Evolutionary conservation across 148 eudicot genomes (phyloP).

Genomic region (Vaccinium macrocarpon): DNA sequence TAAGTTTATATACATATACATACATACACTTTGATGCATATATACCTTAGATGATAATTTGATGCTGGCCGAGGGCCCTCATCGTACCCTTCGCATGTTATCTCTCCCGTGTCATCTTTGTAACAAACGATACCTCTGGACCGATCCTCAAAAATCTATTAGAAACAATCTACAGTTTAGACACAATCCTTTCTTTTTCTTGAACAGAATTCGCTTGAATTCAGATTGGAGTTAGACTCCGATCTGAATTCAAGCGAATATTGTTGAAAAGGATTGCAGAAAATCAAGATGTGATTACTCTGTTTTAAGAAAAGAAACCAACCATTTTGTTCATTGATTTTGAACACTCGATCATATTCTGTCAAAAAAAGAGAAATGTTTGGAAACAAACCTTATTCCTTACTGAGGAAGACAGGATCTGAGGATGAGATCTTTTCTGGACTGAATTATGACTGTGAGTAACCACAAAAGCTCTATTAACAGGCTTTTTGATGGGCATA

Average conservation of each 20-base stretch:
- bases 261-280: too few relatives aligned
- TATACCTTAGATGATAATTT: slow-evolving; percentile 41
- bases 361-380: not conserved
- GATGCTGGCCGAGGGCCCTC: slow-evolving; percentile 76
- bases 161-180: not conserved
- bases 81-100: slow-evolving; percentile 79
- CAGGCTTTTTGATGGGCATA: slow-evolving; percentile 25
- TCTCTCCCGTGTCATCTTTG: slow-evolving; percentile 70
- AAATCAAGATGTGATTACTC: too few relatives aligned
- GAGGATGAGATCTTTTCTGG: slow-evolving; percentile 28
- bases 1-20: not conserved
- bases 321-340: too few relatives aligned
- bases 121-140: slow-evolving; percentile 73
- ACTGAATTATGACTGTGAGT: slow-evolving; percentile 30
- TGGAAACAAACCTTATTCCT: slow-evolving; percentile 44
- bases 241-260: too few relatives aligned
- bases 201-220: too few relatives aligned
- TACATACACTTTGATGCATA: not conserved
- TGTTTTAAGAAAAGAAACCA: too few relatives aligned
- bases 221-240: too few relatives aligned
- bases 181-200: not conserved
- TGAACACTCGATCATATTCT: too few relatives aligned
- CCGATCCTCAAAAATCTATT: slow-evolving; percentile 75
- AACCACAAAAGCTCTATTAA: slow-evolving; percentile 28
- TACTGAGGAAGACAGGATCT: slow-evolving; percentile 42